A percentile compares a stretch with the other conserved stretches of the same genome.
Conservation (phyloP, 306 rosid genomes). For the Canavalia gladiata region DNA sequence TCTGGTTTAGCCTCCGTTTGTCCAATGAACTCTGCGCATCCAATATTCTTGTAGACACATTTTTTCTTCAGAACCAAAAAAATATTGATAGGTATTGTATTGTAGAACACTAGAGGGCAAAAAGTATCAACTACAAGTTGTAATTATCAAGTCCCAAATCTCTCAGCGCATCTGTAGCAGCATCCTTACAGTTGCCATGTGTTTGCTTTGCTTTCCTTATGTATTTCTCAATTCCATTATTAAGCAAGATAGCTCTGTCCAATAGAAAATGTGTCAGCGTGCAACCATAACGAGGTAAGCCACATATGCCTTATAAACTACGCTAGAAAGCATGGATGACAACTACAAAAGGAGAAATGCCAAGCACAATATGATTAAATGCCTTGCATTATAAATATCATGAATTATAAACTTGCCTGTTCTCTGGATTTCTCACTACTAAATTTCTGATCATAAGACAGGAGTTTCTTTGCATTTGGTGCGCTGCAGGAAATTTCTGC, state of each 20-base stretch:
- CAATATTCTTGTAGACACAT: neutral
- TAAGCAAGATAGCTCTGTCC: conserved; percentile 76
- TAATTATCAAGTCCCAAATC: conserved; percentile 89
- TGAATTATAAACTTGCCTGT: conserved; percentile 65
- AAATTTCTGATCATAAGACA: conserved; percentile 96
- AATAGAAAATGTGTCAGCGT: conserved; percentile 34
- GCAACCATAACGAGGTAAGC: conserved; percentile 2
- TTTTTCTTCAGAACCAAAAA: conserved; percentile 1
- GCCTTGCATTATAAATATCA: neutral
- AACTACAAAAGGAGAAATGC: neutral
- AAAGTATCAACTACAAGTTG: conserved; percentile 58
- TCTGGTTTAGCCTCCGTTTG: neutral
- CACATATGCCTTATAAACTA: neutral
- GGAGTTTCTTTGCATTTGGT: conserved; percentile 83
- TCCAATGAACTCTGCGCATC: conserved; percentile 23
- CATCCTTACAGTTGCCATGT: conserved; percentile 80
- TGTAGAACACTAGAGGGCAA: conserved; percentile 17
- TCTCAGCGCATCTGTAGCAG: conserved; percentile 91
- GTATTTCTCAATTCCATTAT: conserved; percentile 76
- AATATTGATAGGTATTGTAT: neutral
- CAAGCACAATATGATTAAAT: neutral
- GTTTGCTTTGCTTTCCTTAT: conserved; percentile 83
- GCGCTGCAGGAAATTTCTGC: conserved; percentile 84
- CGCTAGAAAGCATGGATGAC: conserved; percentile 6
- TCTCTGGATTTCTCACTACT: conserved; percentile 79